Evolutionary conservation across 495 filamentous ascomycete species (phyloP), one percentile per base, ranked within the genome.

Genomic region (Aspergillus carlsbadensis): DNA sequence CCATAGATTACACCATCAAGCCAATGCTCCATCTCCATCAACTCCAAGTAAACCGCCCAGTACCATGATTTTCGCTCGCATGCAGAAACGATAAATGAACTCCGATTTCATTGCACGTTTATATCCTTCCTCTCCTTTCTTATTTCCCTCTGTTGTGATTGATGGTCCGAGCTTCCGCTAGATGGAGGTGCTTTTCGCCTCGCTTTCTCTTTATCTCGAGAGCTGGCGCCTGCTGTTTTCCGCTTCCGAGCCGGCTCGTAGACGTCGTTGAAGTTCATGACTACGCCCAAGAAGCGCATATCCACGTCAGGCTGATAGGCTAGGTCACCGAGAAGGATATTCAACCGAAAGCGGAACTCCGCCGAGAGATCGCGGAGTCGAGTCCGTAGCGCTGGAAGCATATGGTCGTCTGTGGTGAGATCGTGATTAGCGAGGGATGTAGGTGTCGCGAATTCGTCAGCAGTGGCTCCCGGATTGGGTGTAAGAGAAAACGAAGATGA

Each of bases 181-280:
- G 67, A 43, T 0, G 64, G 56, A 6, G 69, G 62, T 36, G 63
- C 64, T 21, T 58, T 69, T 13, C 67, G 61, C 47, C 66, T 74
- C 6, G 65, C 65, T 41, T 66, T 68, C n/a, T 78, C 73, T 36
- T 68, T 72, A 40, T 79, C 75, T 57, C 33, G 66, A 54, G 67
- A 61, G 46, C 56, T 71, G 1, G 46, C 52, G 10, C 58, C 62
- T 41, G 61, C 36, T 11, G 66, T 60, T 39, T 75, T 69, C 68
- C 85, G 81, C 70, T 84, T 77, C 55, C 84, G 80, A 41, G 83
- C 80, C 3, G 89, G 87, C 69, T 87, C 79, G 72, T 97, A 97
- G 7, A 96, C 90, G 70, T 97, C 92, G 70, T 99, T 99, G 68
- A 99, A 99, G 67, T 97, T 99, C 91, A 99, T 96, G 18, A 93